Conservation (phyloP, 2,329 filamentous ascomycete genomes). For the Penicillium sp. region DNA sequence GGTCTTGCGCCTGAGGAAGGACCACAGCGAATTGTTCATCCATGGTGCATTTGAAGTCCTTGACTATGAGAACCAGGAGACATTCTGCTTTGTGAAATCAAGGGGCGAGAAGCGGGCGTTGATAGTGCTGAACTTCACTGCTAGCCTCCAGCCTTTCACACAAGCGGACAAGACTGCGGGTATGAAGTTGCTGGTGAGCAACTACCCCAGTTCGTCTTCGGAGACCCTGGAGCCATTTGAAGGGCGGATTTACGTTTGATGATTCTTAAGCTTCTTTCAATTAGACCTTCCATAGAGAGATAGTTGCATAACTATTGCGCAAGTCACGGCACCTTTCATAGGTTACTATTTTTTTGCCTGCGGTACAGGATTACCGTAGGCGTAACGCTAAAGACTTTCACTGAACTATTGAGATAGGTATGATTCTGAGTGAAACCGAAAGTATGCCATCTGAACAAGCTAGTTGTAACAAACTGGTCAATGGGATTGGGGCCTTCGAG, state of each 20-base stretch:
- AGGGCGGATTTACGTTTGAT: slow-evolving; percentile 21
- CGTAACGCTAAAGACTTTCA: too few species aligned
- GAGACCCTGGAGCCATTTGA: slow-evolving; percentile 19
- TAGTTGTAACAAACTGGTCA: too few species aligned
- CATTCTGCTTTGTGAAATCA: slow-evolving; percentile 23
- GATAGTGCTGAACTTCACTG: slow-evolving; percentile 21
- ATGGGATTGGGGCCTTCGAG: neutral
- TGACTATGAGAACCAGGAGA: slow-evolving; percentile 22
- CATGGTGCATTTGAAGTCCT: slow-evolving; percentile 22
- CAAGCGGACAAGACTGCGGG: neutral
- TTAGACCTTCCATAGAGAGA: neutral
- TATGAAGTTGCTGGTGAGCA: slow-evolving; percentile 22
- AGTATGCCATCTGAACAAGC: too few species aligned
- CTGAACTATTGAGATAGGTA: too few species aligned
- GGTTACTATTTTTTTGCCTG: too few species aligned
- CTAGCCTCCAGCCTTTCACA: slow-evolving; percentile 11
- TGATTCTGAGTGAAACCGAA: too few species aligned
- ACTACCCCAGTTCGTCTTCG: slow-evolving; percentile 7
- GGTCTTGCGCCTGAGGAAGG: slow-evolving; percentile 54
- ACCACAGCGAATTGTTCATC: slow-evolving; percentile 54
- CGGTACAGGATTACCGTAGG: too few species aligned
- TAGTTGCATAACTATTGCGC: too few species aligned
- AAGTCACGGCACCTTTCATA: too few species aligned
- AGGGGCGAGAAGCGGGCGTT: slow-evolving; percentile 15
- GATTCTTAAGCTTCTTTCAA: neutral